These are phyloP conservation scores for Neurospora sp. DNA, from an alignment of 2,329 filamentous ascomycete species.

Conservation along the genomic window DNA sequence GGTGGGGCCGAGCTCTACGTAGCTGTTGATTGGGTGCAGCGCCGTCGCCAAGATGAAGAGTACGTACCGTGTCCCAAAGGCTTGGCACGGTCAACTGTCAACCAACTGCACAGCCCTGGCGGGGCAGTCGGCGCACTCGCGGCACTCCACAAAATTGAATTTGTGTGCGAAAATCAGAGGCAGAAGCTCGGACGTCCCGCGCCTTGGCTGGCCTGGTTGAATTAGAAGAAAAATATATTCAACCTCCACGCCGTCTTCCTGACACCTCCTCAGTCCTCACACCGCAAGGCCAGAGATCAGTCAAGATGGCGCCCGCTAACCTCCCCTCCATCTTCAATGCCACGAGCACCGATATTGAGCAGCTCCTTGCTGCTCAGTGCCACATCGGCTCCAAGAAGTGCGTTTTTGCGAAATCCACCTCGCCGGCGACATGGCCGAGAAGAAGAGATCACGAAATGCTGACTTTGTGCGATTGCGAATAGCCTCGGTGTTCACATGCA, in stretches of 20 bases:
- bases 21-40: not conserved
- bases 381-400: constrained; percentile 94
- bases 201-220: not conserved
- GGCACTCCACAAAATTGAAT: constrained; percentile 19
- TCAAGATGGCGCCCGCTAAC: constrained; percentile 91
- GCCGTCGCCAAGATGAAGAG: not conserved
- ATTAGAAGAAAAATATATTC: constrained; percentile 14
- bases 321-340: constrained; percentile 94
- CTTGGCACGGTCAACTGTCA: not conserved
- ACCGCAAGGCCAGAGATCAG: constrained; percentile 28
- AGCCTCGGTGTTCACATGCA: constrained; percentile 85
- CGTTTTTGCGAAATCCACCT: constrained; percentile 1
- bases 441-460: constrained; percentile 2
- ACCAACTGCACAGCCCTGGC: constrained; percentile 18
- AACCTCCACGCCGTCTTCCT: constrained; percentile 12
- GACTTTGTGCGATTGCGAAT: constrained; percentile 5
- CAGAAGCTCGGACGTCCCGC: constrained; percentile 6
- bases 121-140: constrained; percentile 10
- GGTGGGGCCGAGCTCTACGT: not conserved
- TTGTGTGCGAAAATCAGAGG: constrained; percentile 20
- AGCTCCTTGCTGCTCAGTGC: constrained; percentile 92
- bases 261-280: constrained; percentile 22
- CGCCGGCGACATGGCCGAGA: not conserved
- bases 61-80: not conserved
- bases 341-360: constrained; percentile 97